Base-by-base conservation (phyloP, 2,329 filamentous ascomycete species). In the Graphilbum ipis-grandicollis region DNA sequence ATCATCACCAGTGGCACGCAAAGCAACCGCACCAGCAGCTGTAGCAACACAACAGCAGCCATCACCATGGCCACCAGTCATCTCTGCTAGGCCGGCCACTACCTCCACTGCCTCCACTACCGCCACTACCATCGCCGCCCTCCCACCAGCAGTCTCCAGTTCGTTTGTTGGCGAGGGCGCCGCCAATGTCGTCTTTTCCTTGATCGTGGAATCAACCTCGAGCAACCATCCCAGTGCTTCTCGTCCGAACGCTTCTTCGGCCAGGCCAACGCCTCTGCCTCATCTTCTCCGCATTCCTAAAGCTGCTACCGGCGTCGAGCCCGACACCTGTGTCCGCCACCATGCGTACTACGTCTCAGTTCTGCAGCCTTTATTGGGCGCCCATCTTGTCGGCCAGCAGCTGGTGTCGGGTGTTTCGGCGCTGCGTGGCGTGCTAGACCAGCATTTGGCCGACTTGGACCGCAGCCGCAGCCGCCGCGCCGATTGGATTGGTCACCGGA, bases 121-220 rank as follows among this genome's bases (percentile, higher is more conserved):
- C 18, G 10, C 18, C 17, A 39, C 41, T 9, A 44, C 33, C 45
- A 19, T 41, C n/a, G 25, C 37, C 33, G 30, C 21, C 15, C 26
- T 45, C 19, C 41, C 43, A 12, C 19, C 39, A 1, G 35, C 19
- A 13, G 37, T 36, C 44, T 46, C 35, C 58, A 71, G 41, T 31
- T 26, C 28, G 1, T 44, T 43, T 39, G 55, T 73, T 18, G 68
- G 65, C 19, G 81, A 90, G 53, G 82, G 81, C 19, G 75, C 79
- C 19, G 80, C 82, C 37, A 88, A 90, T 52, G 67, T 78, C 36
- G 76, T 86, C 43, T 85, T 81, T 34, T 21, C 31, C 34, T 29
- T 41, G 18, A 9, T 13, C n/a, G n/a, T 12, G 6, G 26, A 7
- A 13, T 17, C 15, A 6, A 7, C 5, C n/a, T 31, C 15, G 7